Evolutionary conservation across 345 rosid species (phyloP).

Genomic region (Eucalyptus curtisii): DNA sequence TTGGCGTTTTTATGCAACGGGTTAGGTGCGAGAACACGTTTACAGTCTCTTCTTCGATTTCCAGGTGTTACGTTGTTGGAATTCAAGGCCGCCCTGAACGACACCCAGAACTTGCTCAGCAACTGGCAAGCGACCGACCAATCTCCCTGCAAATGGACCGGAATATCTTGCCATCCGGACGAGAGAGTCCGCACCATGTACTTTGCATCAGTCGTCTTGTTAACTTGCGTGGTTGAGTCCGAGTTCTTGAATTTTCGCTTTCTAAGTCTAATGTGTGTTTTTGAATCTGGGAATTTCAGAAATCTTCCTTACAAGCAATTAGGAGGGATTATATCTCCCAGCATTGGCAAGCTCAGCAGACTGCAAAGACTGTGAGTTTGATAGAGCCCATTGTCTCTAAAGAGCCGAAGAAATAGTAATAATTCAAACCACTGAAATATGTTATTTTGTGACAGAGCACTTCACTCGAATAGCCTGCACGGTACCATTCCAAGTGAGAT

Average conservation of each 20-base stretch:
- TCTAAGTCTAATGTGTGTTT: background rate
- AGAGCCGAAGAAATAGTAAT: background rate
- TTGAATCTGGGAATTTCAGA: constrained; percentile 21
- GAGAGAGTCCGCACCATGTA: constrained; percentile 78
- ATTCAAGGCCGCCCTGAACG: constrained; percentile 59
- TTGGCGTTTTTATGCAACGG: background rate
- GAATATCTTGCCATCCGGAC: constrained; percentile 58
- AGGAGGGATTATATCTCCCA: constrained; percentile 80
- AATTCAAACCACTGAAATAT: background rate
- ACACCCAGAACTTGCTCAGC: constrained; percentile 45
- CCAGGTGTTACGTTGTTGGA: constrained; percentile 68
- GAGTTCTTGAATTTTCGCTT: background rate
- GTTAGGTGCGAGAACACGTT: background rate
- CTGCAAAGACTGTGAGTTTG: constrained; percentile 79
- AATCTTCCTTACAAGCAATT: constrained; percentile 86
- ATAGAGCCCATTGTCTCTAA: background rate
- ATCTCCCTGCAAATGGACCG: constrained; percentile 89
- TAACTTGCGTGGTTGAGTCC: background rate
- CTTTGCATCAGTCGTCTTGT: background rate
- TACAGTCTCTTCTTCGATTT: background rate
- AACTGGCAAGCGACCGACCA: constrained; percentile 74
- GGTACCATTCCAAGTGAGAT: constrained; percentile 80
- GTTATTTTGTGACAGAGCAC: constrained; percentile 33
- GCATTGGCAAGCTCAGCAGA: constrained; percentile 71
- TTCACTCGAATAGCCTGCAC: constrained; percentile 84